Conservation (phyloP, 2,329 filamentous ascomycete genomes). For the Ophiocordyceps robertsii region DNA sequence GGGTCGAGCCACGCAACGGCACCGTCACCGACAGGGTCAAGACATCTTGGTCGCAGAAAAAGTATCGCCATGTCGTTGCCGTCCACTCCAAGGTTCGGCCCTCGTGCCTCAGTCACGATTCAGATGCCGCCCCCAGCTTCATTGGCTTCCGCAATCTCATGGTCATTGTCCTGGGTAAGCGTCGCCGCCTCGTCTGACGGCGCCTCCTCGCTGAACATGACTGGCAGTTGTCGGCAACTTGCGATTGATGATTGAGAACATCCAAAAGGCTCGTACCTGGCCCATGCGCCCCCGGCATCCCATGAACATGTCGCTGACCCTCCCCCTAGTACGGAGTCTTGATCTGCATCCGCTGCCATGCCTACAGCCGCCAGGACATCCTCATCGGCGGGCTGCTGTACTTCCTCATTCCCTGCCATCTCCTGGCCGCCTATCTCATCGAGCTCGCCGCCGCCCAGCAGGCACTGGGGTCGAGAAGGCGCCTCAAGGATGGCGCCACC, state of each 20-base stretch:
- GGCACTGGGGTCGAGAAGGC: constrained; percentile 54
- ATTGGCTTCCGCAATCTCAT: constrained; percentile 91
- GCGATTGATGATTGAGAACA: constrained; percentile 90
- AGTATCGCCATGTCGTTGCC: constrained; percentile 86
- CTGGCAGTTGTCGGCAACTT: constrained; percentile 75
- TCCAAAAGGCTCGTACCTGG: constrained; percentile 57
- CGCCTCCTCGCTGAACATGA: constrained; percentile 1
- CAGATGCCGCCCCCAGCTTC: constrained; percentile 64
- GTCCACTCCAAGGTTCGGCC: constrained; percentile 60
- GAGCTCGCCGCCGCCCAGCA: constrained; percentile 72
- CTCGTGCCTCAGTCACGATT: constrained; percentile 79
- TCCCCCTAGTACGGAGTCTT: constrained; percentile 76
- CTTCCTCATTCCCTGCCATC: constrained; percentile 76
- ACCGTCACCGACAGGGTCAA: constrained; percentile 9
- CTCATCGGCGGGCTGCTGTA: constrained; percentile 66
- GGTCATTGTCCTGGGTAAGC: constrained; percentile 75
- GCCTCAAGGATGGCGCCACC: constrained; percentile 32
- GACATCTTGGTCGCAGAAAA: constrained; percentile 26
- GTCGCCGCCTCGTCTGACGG: neutral
- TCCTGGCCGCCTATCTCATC: constrained; percentile 82
- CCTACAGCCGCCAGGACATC: constrained; percentile 69
- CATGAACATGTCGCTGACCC: neutral
- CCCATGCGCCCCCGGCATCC: neutral
- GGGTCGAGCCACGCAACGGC: constrained; percentile 10
- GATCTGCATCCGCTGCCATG: constrained; percentile 82